Conservation (phyloP, 176 grass and related monocot genomes). For the Zoysia pacifica region DNA sequence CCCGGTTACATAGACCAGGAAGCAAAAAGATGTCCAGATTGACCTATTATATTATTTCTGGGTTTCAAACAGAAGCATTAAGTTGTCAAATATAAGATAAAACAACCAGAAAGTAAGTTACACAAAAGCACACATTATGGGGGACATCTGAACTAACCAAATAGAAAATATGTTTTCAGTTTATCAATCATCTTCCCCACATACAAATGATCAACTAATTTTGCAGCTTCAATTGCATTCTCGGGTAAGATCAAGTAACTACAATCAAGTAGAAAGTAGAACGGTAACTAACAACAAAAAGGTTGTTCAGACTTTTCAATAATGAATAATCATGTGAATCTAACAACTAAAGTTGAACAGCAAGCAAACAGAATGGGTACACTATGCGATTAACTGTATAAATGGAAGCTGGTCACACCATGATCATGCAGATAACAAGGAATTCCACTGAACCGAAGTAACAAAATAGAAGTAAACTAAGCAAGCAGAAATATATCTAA, state of each 20-base stretch:
- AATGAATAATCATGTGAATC: not conserved
- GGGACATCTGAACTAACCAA: constrained; percentile 13
- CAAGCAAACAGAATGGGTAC: constrained; percentile 4
- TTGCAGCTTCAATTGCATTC: not conserved
- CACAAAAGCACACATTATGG: not conserved
- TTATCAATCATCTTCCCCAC: not conserved
- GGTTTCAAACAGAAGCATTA: not conserved
- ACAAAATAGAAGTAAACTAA: not conserved
- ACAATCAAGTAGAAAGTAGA: not conserved
- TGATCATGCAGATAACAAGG: not conserved
- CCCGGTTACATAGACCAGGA: not conserved
- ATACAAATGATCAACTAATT: constrained; percentile 11
- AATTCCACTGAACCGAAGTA: not conserved
- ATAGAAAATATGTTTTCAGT: not conserved
- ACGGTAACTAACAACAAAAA: not conserved
- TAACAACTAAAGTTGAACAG: constrained; percentile 19
- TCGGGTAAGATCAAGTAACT: not conserved
- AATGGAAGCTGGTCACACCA: constrained; percentile 1
- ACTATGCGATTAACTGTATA: not conserved
- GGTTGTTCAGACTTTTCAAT: not conserved
- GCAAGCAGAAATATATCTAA: constrained; percentile 1
- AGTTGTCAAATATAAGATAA: constrained; percentile 10
- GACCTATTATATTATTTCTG: not conserved
- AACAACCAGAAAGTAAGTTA: not conserved
- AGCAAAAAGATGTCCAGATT: not conserved